Percentiles rank a stretch among this genome's conserved stretches.
Evolutionary conservation across 2,329 filamentous ascomycete genomes (phyloP).

Genomic region (Xenosphaeropsis pyriputrescens): DNA sequence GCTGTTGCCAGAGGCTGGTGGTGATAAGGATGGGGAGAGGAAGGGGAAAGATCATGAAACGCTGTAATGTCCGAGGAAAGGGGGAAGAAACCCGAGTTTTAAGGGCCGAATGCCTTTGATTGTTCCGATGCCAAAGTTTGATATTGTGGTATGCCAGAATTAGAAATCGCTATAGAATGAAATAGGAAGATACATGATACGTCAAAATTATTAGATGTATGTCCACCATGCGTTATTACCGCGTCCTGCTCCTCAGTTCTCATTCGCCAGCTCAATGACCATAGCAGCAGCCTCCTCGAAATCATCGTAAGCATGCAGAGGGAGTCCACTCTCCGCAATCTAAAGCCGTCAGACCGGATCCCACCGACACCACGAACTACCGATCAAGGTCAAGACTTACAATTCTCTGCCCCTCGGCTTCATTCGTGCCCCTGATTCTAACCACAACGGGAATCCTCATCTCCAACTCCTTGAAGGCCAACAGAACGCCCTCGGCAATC

Average conservation of each 20-base stretch:
- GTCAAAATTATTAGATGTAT: too few species aligned
- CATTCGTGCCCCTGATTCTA: slow-evolving; percentile 60
- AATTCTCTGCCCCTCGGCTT: slow-evolving; percentile 53
- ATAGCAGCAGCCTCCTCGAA: slow-evolving; percentile 60
- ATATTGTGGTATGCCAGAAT: too few species aligned
- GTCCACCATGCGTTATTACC: too few species aligned
- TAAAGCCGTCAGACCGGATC: slow-evolving; percentile 9
- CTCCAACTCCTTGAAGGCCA: slow-evolving; percentile 56
- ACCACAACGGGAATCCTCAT: slow-evolving; percentile 64
- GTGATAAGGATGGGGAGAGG: too few species aligned
- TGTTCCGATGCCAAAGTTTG: too few species aligned
- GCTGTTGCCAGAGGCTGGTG: too few species aligned
- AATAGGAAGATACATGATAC: too few species aligned
- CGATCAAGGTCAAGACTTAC: slow-evolving; percentile 18
- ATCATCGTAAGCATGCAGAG: slow-evolving; percentile 56
- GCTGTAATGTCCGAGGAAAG: too few species aligned
- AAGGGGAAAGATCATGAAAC: too few species aligned
- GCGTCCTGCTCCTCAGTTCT: slow-evolving; percentile 1
- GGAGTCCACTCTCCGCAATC: slow-evolving; percentile 53
- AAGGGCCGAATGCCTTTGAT: too few species aligned
- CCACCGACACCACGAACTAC: neutral
- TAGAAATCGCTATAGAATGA: too few species aligned
- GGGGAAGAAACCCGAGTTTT: too few species aligned
- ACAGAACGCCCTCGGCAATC: slow-evolving; percentile 62
- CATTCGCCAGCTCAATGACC: slow-evolving; percentile 41